Conservation (phyloP, 495 filamentous ascomycete species). For the Penicillium flavigenum region DNA sequence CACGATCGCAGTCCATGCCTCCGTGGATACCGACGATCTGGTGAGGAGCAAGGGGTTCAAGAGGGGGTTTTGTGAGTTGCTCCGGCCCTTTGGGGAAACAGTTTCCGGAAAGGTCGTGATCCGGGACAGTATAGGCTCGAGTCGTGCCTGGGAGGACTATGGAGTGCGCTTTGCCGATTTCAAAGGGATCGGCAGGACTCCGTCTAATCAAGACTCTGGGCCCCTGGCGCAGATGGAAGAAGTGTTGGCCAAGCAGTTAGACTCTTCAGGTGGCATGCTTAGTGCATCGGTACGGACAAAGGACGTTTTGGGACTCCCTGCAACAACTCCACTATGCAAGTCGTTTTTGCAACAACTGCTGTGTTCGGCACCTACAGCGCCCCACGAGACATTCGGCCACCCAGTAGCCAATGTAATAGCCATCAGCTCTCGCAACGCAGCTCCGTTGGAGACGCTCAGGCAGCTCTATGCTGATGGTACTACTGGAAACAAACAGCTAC, state of each 20-base stretch:
- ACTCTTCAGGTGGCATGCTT: constrained; percentile 33
- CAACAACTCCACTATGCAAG: constrained; percentile 67
- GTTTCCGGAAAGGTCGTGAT: constrained; percentile 86
- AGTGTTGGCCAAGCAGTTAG: constrained; percentile 50
- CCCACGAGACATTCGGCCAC: constrained; percentile 91
- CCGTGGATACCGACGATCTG: constrained; percentile 76
- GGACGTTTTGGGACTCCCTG: constrained; percentile 32
- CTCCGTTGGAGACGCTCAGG: constrained; percentile 80
- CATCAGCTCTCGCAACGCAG: constrained; percentile 79
- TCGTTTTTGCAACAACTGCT: constrained; percentile 80
- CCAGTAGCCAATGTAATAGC: constrained; percentile 95
- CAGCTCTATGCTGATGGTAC: constrained; percentile 77
- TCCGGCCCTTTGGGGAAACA: constrained; percentile 89
- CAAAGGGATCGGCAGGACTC: constrained; percentile 25
- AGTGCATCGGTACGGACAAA: constrained; percentile 38
- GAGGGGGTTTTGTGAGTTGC: constrained; percentile 75
- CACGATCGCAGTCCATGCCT: constrained; percentile 79
- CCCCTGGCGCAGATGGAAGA: constrained; percentile 59
- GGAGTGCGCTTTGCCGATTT: constrained; percentile 75
- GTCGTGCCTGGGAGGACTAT: constrained; percentile 84
- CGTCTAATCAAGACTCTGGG: constrained; percentile 23
- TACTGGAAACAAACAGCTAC: constrained; percentile 63
- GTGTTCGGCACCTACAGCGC: constrained; percentile 69
- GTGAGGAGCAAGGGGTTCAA: constrained; percentile 81
- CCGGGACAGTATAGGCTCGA: constrained; percentile 81